Conservation (phyloP, 768 basidiomycete species). For the Boletus rufocinnamomeus region DNA sequence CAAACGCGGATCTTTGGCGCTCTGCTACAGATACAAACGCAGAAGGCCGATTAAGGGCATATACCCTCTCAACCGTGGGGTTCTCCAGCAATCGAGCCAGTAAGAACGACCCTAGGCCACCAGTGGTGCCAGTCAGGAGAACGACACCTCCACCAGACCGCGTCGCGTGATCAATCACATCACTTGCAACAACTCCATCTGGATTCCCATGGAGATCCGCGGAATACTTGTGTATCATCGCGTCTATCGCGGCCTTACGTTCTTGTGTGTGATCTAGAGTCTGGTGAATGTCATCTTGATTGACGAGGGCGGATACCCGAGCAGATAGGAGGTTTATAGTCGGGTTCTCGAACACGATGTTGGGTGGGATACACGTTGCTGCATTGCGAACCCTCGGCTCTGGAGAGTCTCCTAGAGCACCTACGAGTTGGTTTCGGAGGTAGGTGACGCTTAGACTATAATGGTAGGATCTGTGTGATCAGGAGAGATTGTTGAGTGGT, state of each 20-base stretch:
- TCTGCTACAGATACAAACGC: slow-evolving; percentile 10
- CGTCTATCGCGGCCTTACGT: slow-evolving; percentile 18
- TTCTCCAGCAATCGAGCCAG: slow-evolving; percentile 34
- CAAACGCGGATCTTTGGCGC: slow-evolving; percentile 38
- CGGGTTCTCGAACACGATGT: slow-evolving; percentile 41
- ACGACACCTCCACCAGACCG: background rate
- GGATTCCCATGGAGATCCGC: background rate
- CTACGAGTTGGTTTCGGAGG: slow-evolving; percentile 23
- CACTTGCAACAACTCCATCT: background rate
- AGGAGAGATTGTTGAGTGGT: background rate
- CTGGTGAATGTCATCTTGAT: background rate
- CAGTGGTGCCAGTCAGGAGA: slow-evolving; percentile 45
- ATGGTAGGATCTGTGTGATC: background rate
- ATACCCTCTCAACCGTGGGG: slow-evolving; percentile 32
- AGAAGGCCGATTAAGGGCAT: slow-evolving; percentile 36
- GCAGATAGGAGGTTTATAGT: slow-evolving; percentile 19
- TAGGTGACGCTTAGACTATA: slow-evolving; percentile 28
- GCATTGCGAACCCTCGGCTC: slow-evolving; percentile 24
- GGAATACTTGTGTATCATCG: slow-evolving; percentile 43
- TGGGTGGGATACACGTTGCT: slow-evolving; percentile 25
- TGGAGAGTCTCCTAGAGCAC: slow-evolving; percentile 29
- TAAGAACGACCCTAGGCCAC: slow-evolving; percentile 43
- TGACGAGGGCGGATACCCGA: background rate
- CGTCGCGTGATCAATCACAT: no score
- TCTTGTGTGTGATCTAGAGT: background rate